Base-by-base conservation (phyloP, 768 basidiomycete genomes). In the Hortiboletus flavorubellus region DNA sequence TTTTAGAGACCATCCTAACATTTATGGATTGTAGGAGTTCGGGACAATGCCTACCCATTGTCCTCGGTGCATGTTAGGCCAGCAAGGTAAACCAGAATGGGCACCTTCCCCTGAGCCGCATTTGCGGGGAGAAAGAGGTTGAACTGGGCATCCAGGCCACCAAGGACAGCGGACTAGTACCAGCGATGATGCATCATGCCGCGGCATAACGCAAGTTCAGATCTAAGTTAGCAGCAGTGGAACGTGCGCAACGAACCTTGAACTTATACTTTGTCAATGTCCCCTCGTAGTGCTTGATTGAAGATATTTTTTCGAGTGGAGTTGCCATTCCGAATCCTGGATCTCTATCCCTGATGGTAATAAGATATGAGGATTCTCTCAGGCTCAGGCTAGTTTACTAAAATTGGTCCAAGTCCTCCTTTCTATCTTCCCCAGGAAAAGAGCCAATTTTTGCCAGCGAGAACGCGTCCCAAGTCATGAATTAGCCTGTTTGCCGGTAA, bases 11-110 rank as follows among this genome's bases (percentile, higher is more conserved):
- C 7, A 16, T 34, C 11, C 8, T 34, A 31, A 46, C 10, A 35
- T 18, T 15, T 26, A 35, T 31, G 23, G 30, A 46, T 29, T 31
- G 40, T 21, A 18, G 6, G 52, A 33, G 40, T n/a, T 18, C 29
- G 38, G 26, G 47, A 29, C 31, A 18, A 34, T 21, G 65, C 80
- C 51, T 64, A 91, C 91, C 89, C 96, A 50, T 90, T 98, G 67
- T 99, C 94, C 70, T 97, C 94, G 9, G 84, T 94, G 72, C 93
- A 96, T 5, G 87, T 88, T 51, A 96, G 71, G 2, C 94, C 96
- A 11, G 94, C 85, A 46, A 98, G 85, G 72, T 94, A 99, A 56
- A 90, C 79, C 8, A 99, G 75, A 2, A 98, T 74, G 0, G 84
- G 85, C 3, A 82, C 85, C 73, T 59, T 82, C 78, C 63, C 85